Evolutionary conservation across 176 grass and related monocot genomes (phyloP).

Genomic region (Aegilops tauschii): DNA sequence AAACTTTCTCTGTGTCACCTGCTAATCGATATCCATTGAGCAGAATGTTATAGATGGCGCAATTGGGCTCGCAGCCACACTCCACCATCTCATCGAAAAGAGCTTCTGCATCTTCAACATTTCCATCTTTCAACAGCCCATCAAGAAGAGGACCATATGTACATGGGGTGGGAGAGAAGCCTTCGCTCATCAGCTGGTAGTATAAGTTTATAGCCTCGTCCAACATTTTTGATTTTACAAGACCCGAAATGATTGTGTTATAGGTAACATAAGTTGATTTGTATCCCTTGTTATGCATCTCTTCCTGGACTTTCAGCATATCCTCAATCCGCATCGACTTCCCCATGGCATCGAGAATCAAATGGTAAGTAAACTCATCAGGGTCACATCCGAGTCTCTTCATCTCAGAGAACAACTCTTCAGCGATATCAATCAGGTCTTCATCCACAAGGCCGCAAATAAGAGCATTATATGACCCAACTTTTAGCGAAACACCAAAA

Average conservation of each 20-base stretch:
- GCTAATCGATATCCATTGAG: slow-evolving; percentile 73
- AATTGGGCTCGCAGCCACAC: slow-evolving; percentile 73
- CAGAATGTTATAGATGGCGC: slow-evolving; percentile 89
- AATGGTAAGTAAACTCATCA: slow-evolving; percentile 80
- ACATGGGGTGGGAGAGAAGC: slow-evolving; percentile 71
- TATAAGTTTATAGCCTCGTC: slow-evolving; percentile 80
- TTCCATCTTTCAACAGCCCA: slow-evolving; percentile 74
- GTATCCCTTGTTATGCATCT: slow-evolving; percentile 68
- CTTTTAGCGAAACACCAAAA: slow-evolving; percentile 53
- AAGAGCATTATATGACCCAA: slow-evolving; percentile 72
- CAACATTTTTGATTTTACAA: slow-evolving; percentile 68
- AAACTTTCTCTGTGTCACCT: slow-evolving; percentile 59
- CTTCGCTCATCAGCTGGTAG: slow-evolving; percentile 56
- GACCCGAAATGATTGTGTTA: slow-evolving; percentile 90
- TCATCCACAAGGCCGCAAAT: slow-evolving; percentile 73
- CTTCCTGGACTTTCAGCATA: slow-evolving; percentile 72
- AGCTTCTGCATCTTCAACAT: slow-evolving; percentile 64
- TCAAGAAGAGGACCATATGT: slow-evolving; percentile 93
- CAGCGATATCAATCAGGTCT: slow-evolving; percentile 49
- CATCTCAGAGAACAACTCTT: slow-evolving; percentile 76
- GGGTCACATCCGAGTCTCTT: slow-evolving; percentile 55
- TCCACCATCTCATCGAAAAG: slow-evolving; percentile 78
- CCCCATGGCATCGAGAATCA: slow-evolving; percentile 79
- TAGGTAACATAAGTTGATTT: slow-evolving; percentile 74
- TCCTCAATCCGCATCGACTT: slow-evolving; percentile 76